Evolutionary conservation across 352 stramenopile species (phyloP).

Genomic region (Phytopythium litorale): DNA sequence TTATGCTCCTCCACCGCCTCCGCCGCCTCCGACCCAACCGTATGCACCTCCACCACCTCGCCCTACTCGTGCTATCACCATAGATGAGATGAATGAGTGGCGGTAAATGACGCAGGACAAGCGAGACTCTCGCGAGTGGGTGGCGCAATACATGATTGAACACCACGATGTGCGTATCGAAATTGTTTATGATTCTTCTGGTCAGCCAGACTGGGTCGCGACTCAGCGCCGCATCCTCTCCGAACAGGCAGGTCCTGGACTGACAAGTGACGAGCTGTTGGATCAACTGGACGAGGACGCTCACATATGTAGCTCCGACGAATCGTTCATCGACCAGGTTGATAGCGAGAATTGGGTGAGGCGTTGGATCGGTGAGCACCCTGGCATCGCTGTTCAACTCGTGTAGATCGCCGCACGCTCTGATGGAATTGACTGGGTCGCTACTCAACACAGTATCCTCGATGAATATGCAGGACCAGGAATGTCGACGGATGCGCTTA

Average conservation of each 20-base stretch:
- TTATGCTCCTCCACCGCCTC: constrained; percentile 6
- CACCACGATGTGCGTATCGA: neutral
- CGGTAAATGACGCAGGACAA: neutral
- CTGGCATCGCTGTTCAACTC: no score
- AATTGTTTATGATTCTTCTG: neutral
- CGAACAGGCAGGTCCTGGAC: neutral
- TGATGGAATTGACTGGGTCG: no score
- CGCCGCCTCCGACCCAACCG: no score
- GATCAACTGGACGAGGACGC: no score
- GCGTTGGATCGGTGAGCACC: no score
- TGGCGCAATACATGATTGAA: neutral
- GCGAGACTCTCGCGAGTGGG: neutral
- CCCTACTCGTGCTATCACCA: neutral
- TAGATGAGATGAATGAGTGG: neutral
- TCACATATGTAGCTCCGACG: no score
- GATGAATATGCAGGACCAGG: no score
- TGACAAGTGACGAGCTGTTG: neutral
- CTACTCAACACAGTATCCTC: no score
- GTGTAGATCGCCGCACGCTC: no score
- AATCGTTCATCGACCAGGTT: no score
- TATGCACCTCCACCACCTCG: neutral
- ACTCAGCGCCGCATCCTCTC: neutral
- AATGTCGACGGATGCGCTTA: no score
- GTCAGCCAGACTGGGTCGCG: neutral
- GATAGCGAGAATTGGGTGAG: no score